Percentiles rank a stretch among this genome's conserved stretches.
These are phyloP conservation scores for Puya raimondii DNA, from an alignment of 176 grass and related monocot species.

Conservation along the genomic window DNA sequence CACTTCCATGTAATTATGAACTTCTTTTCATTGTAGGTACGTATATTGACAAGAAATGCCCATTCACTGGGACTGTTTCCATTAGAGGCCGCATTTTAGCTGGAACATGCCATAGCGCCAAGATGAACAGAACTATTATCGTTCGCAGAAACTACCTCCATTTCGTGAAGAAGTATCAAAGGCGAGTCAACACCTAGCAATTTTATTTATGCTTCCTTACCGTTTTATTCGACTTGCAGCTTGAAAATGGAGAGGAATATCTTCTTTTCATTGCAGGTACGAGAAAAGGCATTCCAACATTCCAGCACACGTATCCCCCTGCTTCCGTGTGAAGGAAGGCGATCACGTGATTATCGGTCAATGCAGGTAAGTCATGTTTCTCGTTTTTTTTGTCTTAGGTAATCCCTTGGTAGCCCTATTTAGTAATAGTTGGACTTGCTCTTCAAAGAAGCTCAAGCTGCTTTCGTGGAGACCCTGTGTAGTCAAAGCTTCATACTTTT, in stretches of 20 bases:
- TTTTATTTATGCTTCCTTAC: not conserved
- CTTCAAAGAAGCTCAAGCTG: too few species aligned
- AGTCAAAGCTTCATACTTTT: too few species aligned
- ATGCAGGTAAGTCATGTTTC: constrained; percentile 43
- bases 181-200: constrained; percentile 14
- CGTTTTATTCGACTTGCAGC: not conserved
- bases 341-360: constrained; percentile 95
- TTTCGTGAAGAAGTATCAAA: constrained; percentile 90
- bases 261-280: constrained; percentile 33
- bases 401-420: too few species aligned
- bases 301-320: constrained; percentile 73
- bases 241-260: not conserved
- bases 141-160: constrained; percentile 91
- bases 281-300: constrained; percentile 97
- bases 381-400: too few species aligned
- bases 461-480: too few species aligned
- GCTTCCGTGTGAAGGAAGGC: constrained; percentile 80
- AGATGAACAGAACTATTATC: constrained; percentile 93
- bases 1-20: not conserved
- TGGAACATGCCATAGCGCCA: constrained; percentile 85
- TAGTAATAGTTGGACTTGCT: too few species aligned
- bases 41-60: constrained; percentile 92
- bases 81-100: constrained; percentile 89
- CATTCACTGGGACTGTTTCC: constrained; percentile 77
- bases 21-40: constrained; percentile 30